phyloP scores from a whole-genome alignment of 345 rosid genomes.

The Populus pruinosa region DNA sequence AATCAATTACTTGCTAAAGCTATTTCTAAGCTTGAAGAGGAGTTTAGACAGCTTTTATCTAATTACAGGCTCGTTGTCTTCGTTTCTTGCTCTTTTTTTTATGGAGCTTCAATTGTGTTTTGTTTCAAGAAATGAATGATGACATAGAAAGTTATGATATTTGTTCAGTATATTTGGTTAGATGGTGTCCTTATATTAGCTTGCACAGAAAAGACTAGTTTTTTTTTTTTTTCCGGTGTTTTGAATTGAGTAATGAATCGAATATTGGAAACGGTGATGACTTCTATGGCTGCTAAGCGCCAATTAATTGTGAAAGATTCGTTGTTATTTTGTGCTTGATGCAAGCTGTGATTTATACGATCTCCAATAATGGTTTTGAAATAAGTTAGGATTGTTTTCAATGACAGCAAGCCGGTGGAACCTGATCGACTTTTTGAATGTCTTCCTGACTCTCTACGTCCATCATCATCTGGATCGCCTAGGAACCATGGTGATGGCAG shows the following conservation, averaged over 20 bases:
- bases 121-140: not conserved
- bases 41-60: slow-evolving; percentile 67
- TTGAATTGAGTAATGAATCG: not conserved
- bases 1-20: slow-evolving; percentile 73
- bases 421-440: slow-evolving; percentile 82
- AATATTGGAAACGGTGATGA: not conserved
- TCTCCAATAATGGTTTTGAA: not conserved
- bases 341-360: not conserved
- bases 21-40: slow-evolving; percentile 83
- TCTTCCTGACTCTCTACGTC: slow-evolving; percentile 73
- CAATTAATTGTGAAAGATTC: not conserved
- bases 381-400: slow-evolving; percentile 10
- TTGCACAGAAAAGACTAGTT: not conserved
- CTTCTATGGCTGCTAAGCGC: not conserved
- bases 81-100: not conserved
- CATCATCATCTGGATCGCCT: slow-evolving; percentile 50
- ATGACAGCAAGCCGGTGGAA: slow-evolving; percentile 86
- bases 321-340: not conserved
- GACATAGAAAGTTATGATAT: not conserved
- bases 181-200: not conserved
- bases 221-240: not conserved
- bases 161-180: not conserved
- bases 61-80: slow-evolving; percentile 66
- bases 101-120: not conserved
- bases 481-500: slow-evolving; percentile 38